phyloP scores from a whole-genome alignment of 2,329 filamentous ascomycete species.

The Cytospora piceae region DNA sequence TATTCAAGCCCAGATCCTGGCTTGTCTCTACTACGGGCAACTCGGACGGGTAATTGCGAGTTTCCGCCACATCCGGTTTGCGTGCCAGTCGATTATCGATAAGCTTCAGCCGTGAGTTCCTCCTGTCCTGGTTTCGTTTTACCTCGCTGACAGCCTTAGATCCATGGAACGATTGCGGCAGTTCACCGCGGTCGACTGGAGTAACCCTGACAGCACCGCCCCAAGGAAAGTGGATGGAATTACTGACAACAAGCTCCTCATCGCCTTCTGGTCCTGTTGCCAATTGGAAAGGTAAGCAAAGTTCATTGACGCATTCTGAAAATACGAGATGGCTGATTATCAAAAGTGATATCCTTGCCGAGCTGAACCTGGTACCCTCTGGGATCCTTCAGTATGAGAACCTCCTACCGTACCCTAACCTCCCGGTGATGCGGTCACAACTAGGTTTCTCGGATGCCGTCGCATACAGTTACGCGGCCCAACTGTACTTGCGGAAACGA shows the following conservation, averaged over 20 bases:
- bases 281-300: slow-evolving; percentile 78
- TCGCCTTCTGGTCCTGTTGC: slow-evolving; percentile 91
- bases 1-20: slow-evolving; percentile 82
- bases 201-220: background rate
- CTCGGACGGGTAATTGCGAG: slow-evolving; percentile 86
- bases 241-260: slow-evolving; percentile 66
- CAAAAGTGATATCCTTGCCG: slow-evolving; percentile 82
- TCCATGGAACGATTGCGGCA: slow-evolving; percentile 51
- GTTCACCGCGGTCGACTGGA: background rate
- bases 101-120: slow-evolving; percentile 72
- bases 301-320: slow-evolving; percentile 5
- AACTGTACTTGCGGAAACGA: slow-evolving; percentile 66
- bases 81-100: slow-evolving; percentile 64
- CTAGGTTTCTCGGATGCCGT: slow-evolving; percentile 53
- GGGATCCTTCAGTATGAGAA: slow-evolving; percentile 65
- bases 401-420: slow-evolving; percentile 69
- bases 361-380: slow-evolving; percentile 69
- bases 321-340: slow-evolving; percentile 31
- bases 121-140: slow-evolving; percentile 10
- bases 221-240: slow-evolving; percentile 38
- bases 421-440: slow-evolving; percentile 46
- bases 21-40: slow-evolving; percentile 87
- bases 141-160: slow-evolving; percentile 38
- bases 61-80: slow-evolving; percentile 63
- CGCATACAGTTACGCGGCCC: slow-evolving; percentile 63